phyloP scores from a whole-genome alignment of 108 stramenopile genomes.

The Asterionellopsis glacialis region DNA sequence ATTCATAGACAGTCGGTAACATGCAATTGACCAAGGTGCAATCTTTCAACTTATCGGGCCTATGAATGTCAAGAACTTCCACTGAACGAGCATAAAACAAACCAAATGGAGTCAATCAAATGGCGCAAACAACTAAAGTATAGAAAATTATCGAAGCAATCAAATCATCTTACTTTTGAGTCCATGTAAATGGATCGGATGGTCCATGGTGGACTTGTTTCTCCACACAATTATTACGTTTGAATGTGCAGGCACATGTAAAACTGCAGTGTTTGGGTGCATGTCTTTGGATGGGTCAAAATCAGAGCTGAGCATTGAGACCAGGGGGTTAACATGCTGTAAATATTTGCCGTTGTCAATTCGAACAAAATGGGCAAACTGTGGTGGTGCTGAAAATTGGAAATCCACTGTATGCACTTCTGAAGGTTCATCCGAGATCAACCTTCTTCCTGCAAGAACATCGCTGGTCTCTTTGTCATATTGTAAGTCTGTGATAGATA shows the following conservation, averaged over 20 bases:
- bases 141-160: too few species aligned
- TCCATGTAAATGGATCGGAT: conserved; percentile 17
- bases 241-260: conserved; percentile 5
- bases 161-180: too few species aligned
- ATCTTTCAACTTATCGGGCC: conserved; percentile 3
- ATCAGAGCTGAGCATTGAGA: conserved; percentile 5
- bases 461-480: conserved; percentile 9
- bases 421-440: too few species aligned
- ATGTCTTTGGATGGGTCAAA: neutral
- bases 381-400: too few species aligned
- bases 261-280: conserved; percentile 13
- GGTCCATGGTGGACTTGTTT: conserved; percentile 15
- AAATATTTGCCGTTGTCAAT: conserved; percentile 11
- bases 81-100: neutral
- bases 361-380: conserved; percentile 12
- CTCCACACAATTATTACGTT: conserved; percentile 23
- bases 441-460: neutral
- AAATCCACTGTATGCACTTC: too few species aligned
- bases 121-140: too few species aligned
- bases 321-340: conserved; percentile 10
- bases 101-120: too few species aligned
- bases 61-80: conserved; percentile 24
- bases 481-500: conserved; percentile 15
- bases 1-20: conserved; percentile 6
- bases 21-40: conserved; percentile 10